phyloP scores from a whole-genome alignment of 352 stramenopile genomes.

The Phytophthora multivora region DNA sequence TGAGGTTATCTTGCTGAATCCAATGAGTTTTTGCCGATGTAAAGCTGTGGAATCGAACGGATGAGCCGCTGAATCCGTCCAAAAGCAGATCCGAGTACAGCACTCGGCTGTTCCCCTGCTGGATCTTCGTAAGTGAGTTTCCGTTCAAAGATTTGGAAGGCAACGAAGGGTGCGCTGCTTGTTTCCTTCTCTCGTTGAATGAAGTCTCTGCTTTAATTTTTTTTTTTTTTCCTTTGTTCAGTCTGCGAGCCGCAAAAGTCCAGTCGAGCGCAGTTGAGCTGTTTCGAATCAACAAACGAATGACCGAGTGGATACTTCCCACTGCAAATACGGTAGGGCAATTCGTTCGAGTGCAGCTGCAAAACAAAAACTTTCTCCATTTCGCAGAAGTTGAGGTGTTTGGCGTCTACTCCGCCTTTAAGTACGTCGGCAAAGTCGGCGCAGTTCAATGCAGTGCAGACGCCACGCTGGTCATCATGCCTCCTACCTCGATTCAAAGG shows the following conservation, averaged over 20 bases:
- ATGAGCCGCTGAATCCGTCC: slow-evolving; percentile 84
- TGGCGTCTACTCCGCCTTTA: slow-evolving; percentile 85
- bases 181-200: background rate
- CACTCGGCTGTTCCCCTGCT: slow-evolving; percentile 89
- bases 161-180: slow-evolving; percentile 59
- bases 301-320: slow-evolving; percentile 90
- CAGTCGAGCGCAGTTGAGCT: slow-evolving; percentile 81
- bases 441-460: slow-evolving; percentile 85
- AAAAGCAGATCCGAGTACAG: slow-evolving; percentile 79
- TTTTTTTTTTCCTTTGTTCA: slow-evolving; percentile 11
- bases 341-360: slow-evolving; percentile 88
- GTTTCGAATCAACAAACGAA: slow-evolving; percentile 75
- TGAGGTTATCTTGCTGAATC: background rate
- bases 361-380: slow-evolving; percentile 90
- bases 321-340: slow-evolving; percentile 82
- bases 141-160: slow-evolving; percentile 84
- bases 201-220: background rate
- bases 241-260: slow-evolving; percentile 82
- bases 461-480: slow-evolving; percentile 88
- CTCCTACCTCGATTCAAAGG: slow-evolving; percentile 63
- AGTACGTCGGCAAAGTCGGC: slow-evolving; percentile 83
- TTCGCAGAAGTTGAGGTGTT: slow-evolving; percentile 93
- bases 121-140: slow-evolving; percentile 92
- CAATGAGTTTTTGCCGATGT: slow-evolving; percentile 48
- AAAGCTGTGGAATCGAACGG: slow-evolving; percentile 90